Base-by-base conservation (phyloP, 768 basidiomycete species). In the Russula lepida region DNA sequence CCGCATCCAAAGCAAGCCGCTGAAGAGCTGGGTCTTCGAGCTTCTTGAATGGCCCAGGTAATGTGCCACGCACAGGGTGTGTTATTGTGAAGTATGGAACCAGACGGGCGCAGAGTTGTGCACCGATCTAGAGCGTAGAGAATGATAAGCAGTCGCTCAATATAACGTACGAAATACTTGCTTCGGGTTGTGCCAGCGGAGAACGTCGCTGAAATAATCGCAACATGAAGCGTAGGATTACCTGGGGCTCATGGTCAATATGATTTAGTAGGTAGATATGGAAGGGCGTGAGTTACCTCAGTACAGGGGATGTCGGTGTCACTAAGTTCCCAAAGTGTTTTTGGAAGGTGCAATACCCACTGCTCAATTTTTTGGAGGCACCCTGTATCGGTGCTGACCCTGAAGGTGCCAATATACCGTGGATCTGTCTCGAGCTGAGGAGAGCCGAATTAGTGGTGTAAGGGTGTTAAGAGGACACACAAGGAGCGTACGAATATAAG, bases 271-370 rank as follows among this genome's bases (percentile, higher is more conserved):
- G 46, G 28, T 27, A 46, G 46, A 25, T 27, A 56, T 30, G 12
- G 48, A 13, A 35, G 11, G 33, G 12, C 19, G 19, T 17, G n/a
- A 6, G 9, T 35, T 54, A 89, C 92, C 80, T 89, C 84, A 0
- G 85, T 84, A 4, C 79, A 74, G 1, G 71, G 66, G 19, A 79
- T 69, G 69, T 90, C 81, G 56, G 72, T 80, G 11, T 72, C 72
- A 3, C 87, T 86, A 11, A 88, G 71, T 71, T 98, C 94, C 95
- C 95, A 98, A 4, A 98, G 75, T 6, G 79, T 78, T 72, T 83
- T 86, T 0, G 94, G 92, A 47, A 97, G 78, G 64, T 88, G 83
- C 28, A 79, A 71, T 19, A 92, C 65, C 92, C 94, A 97, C 23
- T 79, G 79, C 54, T 77, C 73, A 41, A 86, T 71, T 54, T 72